A percentile compares a stretch with the other conserved stretches of the same genome.
These are phyloP conservation scores for Lineolata rhizophorae DNA, from an alignment of 495 filamentous ascomycete species.

Conservation along the genomic window DNA sequence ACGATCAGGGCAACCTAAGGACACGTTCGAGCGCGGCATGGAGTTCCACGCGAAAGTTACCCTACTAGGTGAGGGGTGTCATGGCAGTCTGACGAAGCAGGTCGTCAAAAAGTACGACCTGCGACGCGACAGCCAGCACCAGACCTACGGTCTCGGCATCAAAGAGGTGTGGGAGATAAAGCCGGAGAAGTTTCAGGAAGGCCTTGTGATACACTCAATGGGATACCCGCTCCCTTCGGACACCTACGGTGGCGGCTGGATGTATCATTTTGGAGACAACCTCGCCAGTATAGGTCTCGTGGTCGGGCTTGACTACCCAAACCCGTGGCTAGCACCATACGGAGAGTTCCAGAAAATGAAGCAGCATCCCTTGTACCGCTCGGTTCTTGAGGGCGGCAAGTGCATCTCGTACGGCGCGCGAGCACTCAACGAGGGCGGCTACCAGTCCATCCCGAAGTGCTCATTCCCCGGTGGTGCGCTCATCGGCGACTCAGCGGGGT, in stretches of 20 bases:
- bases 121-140: conserved; percentile 66
- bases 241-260: conserved; percentile 91
- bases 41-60: conserved; percentile 92
- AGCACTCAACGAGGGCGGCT: conserved; percentile 86
- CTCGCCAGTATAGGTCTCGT: conserved; percentile 87
- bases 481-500: conserved; percentile 90
- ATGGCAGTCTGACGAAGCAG: conserved; percentile 90
- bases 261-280: conserved; percentile 98
- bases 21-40: conserved; percentile 91
- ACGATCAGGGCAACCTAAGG: conserved; percentile 64
- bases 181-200: conserved; percentile 77
- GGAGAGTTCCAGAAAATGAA: conserved; percentile 97
- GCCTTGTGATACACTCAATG: conserved; percentile 75
- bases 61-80: conserved; percentile 88
- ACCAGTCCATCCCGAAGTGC: conserved; percentile 91
- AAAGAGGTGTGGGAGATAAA: conserved; percentile 97
- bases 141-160: conserved; percentile 84
- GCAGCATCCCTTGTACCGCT: conserved; percentile 73
- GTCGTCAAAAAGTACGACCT: conserved; percentile 90
- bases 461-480: conserved; percentile 90
- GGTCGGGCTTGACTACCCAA: conserved; percentile 85
- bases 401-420: conserved; percentile 94
- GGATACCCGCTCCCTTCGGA: conserved; percentile 76
- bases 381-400: conserved; percentile 75
- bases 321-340: conserved; percentile 93